Evolutionary conservation across 306 rosid genomes (phyloP).

Genomic region (Hippophae rhamnoides): DNA sequence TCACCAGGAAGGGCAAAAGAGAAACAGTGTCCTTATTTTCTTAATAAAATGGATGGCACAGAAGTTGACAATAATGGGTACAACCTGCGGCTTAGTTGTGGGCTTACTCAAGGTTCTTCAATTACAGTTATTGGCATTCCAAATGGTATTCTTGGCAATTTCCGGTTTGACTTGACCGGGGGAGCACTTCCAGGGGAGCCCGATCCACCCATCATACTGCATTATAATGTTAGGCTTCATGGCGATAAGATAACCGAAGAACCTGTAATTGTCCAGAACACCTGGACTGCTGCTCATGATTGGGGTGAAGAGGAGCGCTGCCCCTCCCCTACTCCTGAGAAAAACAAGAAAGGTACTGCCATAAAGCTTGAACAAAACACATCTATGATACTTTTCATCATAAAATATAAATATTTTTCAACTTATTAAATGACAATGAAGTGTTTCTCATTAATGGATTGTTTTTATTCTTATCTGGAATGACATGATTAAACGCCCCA

Average conservation of each 20-base stretch:
- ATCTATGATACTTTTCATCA: too few relatives aligned
- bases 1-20: conserved; percentile 44
- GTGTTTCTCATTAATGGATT: too few relatives aligned
- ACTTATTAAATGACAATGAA: too few relatives aligned
- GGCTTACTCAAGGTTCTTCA: conserved; percentile 96
- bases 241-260: conserved; percentile 95
- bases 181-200: conserved; percentile 98
- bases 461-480: too few relatives aligned
- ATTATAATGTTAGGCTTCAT: conserved; percentile 91
- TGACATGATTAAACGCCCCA: too few relatives aligned
- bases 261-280: conserved; percentile 92
- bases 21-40: conserved; percentile 95
- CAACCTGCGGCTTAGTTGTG: conserved; percentile 75
- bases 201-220: conserved; percentile 80
- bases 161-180: conserved; percentile 79
- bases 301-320: conserved; percentile 99
- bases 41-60: conserved; percentile 58
- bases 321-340: conserved; percentile 70
- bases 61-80: conserved; percentile 46
- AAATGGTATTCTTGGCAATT: conserved; percentile 80
- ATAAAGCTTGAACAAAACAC: conserved; percentile 4
- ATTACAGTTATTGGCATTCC: conserved; percentile 78
- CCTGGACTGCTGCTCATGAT: conserved; percentile 90
- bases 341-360: conserved; percentile 57
- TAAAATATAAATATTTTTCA: too few relatives aligned